Conservation (phyloP, 805 yeast species). For the Cyberlindnera amylophila region DNA sequence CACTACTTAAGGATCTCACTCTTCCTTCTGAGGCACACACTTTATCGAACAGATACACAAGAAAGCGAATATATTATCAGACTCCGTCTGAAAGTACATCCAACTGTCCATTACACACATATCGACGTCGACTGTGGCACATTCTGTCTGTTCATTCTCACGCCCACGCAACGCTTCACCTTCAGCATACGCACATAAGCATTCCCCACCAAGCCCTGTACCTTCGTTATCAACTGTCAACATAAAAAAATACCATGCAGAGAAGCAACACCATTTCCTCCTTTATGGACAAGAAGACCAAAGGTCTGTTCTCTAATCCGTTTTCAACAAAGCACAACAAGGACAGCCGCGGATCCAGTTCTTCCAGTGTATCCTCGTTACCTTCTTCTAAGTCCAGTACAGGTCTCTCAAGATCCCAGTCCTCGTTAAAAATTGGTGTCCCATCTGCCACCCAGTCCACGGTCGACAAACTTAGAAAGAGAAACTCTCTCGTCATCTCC, state of each 20-base stretch:
- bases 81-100: no score
- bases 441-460: neutral
- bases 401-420: conserved; percentile 2
- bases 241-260: conserved; percentile 3
- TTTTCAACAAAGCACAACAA: conserved; percentile 3
- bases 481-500: conserved; percentile 7
- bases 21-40: no score
- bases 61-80: no score
- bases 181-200: no score
- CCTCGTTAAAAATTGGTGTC: neutral
- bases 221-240: neutral
- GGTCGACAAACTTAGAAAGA: neutral
- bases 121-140: no score
- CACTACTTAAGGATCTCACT: no score
- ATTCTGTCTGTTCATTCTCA: no score
- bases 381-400: neutral
- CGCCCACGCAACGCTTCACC: no score
- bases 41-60: no score
- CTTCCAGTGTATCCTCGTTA: neutral
- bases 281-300: conserved; percentile 4
- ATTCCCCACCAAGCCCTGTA: no score
- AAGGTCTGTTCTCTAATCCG: conserved; percentile 9
- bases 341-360: neutral
- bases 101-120: no score
- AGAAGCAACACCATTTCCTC: conserved; percentile 10